phyloP scores from a whole-genome alignment of 805 yeast species.

The Clavispora santaluciae region DNA sequence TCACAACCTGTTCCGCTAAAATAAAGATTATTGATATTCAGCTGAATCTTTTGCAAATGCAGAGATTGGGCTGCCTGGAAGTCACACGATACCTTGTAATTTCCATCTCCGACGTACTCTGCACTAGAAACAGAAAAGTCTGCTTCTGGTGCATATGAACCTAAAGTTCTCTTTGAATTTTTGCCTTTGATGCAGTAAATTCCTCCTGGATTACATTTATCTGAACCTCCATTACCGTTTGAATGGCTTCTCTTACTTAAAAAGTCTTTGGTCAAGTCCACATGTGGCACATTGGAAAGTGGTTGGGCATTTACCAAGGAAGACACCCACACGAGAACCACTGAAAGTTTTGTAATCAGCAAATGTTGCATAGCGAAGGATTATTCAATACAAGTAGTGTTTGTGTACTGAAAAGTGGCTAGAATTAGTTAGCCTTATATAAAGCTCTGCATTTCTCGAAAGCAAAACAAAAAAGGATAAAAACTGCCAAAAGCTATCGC shows the following conservation, averaged over 20 bases:
- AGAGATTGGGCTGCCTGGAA: background rate
- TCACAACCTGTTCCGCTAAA: constrained; percentile 1
- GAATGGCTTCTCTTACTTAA: background rate
- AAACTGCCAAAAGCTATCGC: background rate
- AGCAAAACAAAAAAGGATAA: background rate
- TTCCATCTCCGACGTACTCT: background rate
- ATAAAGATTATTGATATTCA: background rate
- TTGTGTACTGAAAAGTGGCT: background rate
- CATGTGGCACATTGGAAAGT: background rate
- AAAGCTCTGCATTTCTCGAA: background rate
- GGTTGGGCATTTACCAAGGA: background rate
- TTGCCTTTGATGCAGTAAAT: background rate
- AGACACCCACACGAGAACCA: background rate
- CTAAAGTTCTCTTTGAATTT: background rate
- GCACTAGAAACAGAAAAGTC: background rate
- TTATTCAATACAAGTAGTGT: background rate
- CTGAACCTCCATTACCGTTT: background rate
- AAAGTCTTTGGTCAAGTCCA: background rate
- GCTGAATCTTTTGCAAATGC: background rate
- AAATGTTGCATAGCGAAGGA: background rate
- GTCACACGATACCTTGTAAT: background rate
- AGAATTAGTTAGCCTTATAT: background rate
- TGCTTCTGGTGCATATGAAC: background rate
- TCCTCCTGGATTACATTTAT: background rate
- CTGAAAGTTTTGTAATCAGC: background rate